Evolutionary conservation across 2,329 filamentous ascomycete species (phyloP).

Genomic region (Ustulina deusta): DNA sequence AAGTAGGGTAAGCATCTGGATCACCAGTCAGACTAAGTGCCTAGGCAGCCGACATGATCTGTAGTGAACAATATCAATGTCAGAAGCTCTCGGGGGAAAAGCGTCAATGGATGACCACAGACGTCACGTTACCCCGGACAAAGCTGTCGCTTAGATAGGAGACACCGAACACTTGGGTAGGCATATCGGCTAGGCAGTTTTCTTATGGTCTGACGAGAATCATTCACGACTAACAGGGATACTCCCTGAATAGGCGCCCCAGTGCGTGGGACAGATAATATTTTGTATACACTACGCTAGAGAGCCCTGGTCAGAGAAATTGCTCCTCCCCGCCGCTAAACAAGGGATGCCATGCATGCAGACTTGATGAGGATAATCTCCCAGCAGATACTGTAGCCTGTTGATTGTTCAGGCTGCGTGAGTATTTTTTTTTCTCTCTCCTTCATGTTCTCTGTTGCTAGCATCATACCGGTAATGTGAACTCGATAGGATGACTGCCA

Average conservation of each 20-base stretch:
- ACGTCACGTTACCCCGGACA: conserved; percentile 18
- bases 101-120: background rate
- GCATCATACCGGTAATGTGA: background rate
- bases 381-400: background rate
- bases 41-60: background rate
- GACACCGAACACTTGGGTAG: conserved; percentile 29
- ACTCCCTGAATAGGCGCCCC: conserved; percentile 10
- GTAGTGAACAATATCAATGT: background rate
- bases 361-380: background rate
- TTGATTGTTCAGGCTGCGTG: background rate
- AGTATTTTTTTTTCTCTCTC: background rate
- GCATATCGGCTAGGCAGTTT: conserved; percentile 26
- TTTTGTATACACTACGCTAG: conserved; percentile 3
- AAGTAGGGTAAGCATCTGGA: background rate
- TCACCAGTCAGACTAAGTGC: background rate
- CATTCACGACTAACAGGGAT: conserved; percentile 16
- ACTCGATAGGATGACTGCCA: background rate
- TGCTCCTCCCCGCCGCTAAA: background rate
- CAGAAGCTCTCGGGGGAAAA: background rate
- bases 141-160: conserved; percentile 30
- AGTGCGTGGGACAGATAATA: conserved; percentile 7
- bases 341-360: conserved; percentile 12
- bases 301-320: conserved; percentile 17
- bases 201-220: conserved; percentile 25
- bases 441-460: background rate